Percentiles rank a stretch among this genome's conserved stretches.
Conservation (phyloP, 2,329 filamentous ascomycete species). For the Fusarium sp. region DNA sequence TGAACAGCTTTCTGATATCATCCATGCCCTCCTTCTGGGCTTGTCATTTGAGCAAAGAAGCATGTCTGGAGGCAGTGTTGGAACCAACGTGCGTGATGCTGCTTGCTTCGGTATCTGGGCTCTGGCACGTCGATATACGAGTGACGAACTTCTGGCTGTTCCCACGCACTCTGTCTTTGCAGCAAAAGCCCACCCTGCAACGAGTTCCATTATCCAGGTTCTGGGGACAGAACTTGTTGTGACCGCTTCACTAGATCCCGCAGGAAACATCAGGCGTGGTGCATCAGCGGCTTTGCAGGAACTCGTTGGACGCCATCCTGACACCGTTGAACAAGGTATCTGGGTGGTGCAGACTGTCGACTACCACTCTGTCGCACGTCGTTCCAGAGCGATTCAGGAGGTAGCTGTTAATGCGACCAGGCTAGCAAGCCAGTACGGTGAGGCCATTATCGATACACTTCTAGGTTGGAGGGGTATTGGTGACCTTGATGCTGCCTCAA, state of each 20-base stretch:
- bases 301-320: constrained; percentile 90
- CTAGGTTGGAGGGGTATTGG: constrained; percentile 90
- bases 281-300: constrained; percentile 95
- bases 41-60: constrained; percentile 90
- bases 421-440: constrained; percentile 76
- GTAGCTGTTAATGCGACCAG: constrained; percentile 76
- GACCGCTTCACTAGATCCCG: constrained; percentile 85
- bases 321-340: constrained; percentile 85
- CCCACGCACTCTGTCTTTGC: constrained; percentile 59
- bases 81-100: constrained; percentile 92
- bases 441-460: constrained; percentile 75
- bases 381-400: constrained; percentile 81
- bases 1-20: constrained; percentile 75
- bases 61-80: constrained; percentile 84
- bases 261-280: constrained; percentile 92
- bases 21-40: constrained; percentile 81
- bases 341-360: constrained; percentile 88
- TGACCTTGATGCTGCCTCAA: constrained; percentile 78
- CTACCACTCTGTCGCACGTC: constrained; percentile 91
- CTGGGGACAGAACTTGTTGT: constrained; percentile 85
- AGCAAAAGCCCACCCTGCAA: constrained; percentile 51
- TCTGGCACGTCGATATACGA: constrained; percentile 86
- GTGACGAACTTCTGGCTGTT: constrained; percentile 76
- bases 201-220: constrained; percentile 73
- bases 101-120: constrained; percentile 98